Conservation (phyloP, 495 filamentous ascomycete genomes). For the Aspergillus carlsbadensis region DNA sequence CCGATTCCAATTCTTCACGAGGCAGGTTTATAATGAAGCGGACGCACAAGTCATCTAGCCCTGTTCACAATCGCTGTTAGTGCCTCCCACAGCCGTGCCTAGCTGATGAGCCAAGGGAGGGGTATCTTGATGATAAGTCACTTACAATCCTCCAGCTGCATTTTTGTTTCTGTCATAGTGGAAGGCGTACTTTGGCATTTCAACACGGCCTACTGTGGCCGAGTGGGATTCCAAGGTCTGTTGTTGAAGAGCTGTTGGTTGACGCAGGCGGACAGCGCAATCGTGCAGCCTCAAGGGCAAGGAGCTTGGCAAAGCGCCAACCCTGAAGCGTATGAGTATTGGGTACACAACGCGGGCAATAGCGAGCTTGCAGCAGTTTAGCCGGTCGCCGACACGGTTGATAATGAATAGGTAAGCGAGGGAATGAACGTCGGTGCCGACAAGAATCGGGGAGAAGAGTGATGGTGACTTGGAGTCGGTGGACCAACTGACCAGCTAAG, state of each 20-base stretch:
- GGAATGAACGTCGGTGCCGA: slow-evolving; percentile 1
- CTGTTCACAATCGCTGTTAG: slow-evolving; percentile 41
- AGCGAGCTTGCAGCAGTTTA: background rate
- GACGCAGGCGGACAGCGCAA: slow-evolving; percentile 23
- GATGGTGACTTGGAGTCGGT: background rate
- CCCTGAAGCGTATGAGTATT: slow-evolving; percentile 25
- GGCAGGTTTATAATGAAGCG: slow-evolving; percentile 96
- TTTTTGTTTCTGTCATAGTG: slow-evolving; percentile 76
- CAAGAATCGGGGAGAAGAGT: background rate
- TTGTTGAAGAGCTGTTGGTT: slow-evolving; percentile 17
- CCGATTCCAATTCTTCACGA: slow-evolving; percentile 79
- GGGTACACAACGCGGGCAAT: slow-evolving; percentile 1
- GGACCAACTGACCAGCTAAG: background rate
- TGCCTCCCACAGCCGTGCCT: background rate
- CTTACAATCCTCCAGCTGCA: slow-evolving; percentile 87
- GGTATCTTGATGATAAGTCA: slow-evolving; percentile 15
- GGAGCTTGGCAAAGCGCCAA: slow-evolving; percentile 29
- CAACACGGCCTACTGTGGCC: slow-evolving; percentile 25
- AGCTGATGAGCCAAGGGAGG: background rate
- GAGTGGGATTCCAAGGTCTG: slow-evolving; percentile 25
- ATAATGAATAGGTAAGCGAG: background rate
- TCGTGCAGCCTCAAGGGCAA: slow-evolving; percentile 31
- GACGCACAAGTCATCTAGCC: slow-evolving; percentile 94
- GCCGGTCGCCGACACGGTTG: background rate
- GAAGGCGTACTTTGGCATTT: slow-evolving; percentile 42